These are phyloP conservation scores for Perkinsela sp. DNA, from an alignment of 208 protist species.

Conservation along the genomic window DNA sequence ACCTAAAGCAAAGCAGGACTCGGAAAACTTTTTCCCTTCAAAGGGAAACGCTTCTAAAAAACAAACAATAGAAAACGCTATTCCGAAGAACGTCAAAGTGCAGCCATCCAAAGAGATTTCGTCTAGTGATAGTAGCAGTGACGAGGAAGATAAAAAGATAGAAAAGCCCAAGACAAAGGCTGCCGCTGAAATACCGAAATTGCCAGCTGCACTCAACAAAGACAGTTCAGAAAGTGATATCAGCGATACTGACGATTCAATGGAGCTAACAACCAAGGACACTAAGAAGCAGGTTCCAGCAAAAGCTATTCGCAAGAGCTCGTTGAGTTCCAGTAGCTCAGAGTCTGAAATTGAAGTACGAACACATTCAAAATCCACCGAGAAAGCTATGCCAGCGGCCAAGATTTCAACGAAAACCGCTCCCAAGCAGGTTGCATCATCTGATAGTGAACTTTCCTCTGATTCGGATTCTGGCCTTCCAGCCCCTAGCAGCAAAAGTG, in stretches of 20 bases:
- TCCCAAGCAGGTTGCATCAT: too few species aligned
- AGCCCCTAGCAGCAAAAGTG: too few species aligned
- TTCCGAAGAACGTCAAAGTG: neutral
- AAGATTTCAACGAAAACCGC: too few species aligned
- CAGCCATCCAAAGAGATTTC: neutral
- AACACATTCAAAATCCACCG: neutral
- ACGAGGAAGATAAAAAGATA: neutral
- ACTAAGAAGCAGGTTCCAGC: too few species aligned
- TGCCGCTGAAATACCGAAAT: neutral
- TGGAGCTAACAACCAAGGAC: too few species aligned
- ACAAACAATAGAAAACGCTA: neutral
- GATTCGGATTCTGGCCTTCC: too few species aligned
- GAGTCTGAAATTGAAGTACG: neutral
- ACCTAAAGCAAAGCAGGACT: neutral
- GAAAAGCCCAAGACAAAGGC: neutral
- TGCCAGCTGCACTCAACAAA: neutral
- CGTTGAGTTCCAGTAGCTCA: neutral
- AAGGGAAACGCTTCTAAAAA: neutral
- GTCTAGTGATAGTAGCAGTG: neutral
- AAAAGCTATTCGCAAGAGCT: neutral
- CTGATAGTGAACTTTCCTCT: too few species aligned
- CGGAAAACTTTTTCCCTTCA: neutral
- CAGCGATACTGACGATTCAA: neutral
- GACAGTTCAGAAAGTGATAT: neutral
- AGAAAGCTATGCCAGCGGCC: too few species aligned